A percentile compares a stretch with the other conserved stretches of the same genome.
Evolutionary conservation across 2,329 filamentous ascomycete genomes (phyloP).

Genomic region (Penicillium sp.): DNA sequence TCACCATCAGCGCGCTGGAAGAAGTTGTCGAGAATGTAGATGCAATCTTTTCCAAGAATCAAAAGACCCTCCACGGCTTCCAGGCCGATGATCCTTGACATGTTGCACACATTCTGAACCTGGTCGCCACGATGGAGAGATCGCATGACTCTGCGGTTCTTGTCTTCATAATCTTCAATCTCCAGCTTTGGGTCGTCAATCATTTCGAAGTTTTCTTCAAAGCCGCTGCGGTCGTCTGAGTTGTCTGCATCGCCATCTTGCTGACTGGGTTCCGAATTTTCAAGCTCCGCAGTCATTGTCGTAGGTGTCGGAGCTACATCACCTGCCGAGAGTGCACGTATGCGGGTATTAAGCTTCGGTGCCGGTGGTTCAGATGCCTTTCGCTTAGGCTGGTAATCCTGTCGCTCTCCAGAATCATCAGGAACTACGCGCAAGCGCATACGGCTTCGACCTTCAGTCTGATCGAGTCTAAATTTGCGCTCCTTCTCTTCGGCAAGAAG

Average conservation of each 20-base stretch:
- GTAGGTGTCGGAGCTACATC: constrained; percentile 45
- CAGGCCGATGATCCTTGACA: constrained; percentile 89
- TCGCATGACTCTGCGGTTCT: constrained; percentile 96
- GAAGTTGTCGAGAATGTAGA: constrained; percentile 95
- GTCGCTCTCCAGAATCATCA: constrained; percentile 67
- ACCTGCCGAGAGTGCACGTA: constrained; percentile 43
- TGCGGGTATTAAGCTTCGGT: constrained; percentile 51
- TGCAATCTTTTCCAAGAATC: constrained; percentile 84
- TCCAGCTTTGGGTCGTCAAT: constrained; percentile 89
- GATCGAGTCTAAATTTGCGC: constrained; percentile 87
- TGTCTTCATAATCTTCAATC: constrained; percentile 88
- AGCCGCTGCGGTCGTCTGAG: constrained; percentile 37
- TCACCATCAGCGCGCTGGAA: constrained; percentile 94
- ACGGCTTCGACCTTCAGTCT: constrained; percentile 91
- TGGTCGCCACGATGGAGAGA: constrained; percentile 87
- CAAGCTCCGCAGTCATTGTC: constrained; percentile 33
- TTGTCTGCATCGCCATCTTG: constrained; percentile 39
- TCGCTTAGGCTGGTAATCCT: constrained; percentile 82
- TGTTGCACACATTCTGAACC: constrained; percentile 91
- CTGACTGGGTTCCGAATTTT: constrained; percentile 34
- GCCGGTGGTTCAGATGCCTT: constrained; percentile 59
- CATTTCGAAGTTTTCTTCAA: constrained; percentile 84
- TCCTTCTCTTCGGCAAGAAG: constrained; percentile 69
- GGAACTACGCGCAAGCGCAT: constrained; percentile 89
- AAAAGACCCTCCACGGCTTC: constrained; percentile 93